Evolutionary conservation across 176 grass and related monocot genomes (phyloP).

Genomic region (sorghum (Sorghum bicolor)): DNA sequence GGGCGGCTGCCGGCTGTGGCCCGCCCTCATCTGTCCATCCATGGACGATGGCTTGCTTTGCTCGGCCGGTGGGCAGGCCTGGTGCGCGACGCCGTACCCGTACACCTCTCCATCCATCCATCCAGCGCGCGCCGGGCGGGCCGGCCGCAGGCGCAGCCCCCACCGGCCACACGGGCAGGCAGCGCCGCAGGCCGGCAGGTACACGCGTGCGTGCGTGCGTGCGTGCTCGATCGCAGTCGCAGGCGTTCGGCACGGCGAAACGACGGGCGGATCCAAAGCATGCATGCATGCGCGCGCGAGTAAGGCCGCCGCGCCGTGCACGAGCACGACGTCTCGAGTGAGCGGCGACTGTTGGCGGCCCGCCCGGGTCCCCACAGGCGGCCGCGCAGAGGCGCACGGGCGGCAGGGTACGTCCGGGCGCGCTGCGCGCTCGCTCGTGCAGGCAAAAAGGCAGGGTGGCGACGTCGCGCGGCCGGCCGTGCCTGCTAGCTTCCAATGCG

Average conservation of each 20-base stretch:
- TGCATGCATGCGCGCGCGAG: not conserved
- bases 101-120: too few species aligned
- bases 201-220: not conserved
- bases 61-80: too few species aligned
- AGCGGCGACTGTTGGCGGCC: conserved; percentile 5
- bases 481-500: not conserved
- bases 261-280: conserved; percentile 21
- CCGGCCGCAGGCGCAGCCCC: not conserved
- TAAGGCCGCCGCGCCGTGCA: not conserved
- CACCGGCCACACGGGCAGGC: not conserved
- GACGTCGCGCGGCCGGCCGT: not conserved
- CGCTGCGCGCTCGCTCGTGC: conserved; percentile 15
- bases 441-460: not conserved
- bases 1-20: too few species aligned
- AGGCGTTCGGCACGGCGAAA: not conserved
- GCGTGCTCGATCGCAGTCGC: not conserved
- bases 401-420: not conserved
- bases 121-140: too few species aligned
- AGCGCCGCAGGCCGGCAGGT: not conserved
- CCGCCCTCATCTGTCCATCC: not conserved
- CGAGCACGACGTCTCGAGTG: not conserved
- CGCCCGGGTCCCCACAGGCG: not conserved
- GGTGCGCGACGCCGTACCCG: too few species aligned
- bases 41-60: not conserved
- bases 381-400: not conserved